These are phyloP conservation scores for Nakaseomyces uthaithaninus DNA, from an alignment of 1,139 yeast species.

Conservation along the genomic window DNA sequence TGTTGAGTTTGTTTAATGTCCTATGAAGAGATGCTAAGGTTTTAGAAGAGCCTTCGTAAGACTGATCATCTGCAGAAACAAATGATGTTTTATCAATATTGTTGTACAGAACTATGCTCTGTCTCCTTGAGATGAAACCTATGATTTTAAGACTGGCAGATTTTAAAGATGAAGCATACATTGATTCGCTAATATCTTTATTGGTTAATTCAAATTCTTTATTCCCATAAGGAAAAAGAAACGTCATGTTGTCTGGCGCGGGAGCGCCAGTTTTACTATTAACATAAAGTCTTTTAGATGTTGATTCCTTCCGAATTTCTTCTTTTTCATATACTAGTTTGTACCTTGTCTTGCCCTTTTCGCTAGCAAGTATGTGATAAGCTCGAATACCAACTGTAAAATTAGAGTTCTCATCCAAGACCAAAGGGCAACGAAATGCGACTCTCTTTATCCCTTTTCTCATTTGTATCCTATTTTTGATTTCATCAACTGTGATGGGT, in stretches of 20 bases:
- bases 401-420: constrained; percentile 37
- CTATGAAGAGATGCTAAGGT: constrained; percentile 65
- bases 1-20: constrained; percentile 44
- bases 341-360: constrained; percentile 38
- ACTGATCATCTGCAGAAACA: constrained; percentile 50
- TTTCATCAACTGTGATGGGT: constrained; percentile 40
- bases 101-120: constrained; percentile 44
- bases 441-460: constrained; percentile 56
- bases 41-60: constrained; percentile 52
- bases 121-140: constrained; percentile 50
- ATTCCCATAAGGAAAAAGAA: constrained; percentile 41
- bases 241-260: constrained; percentile 33
- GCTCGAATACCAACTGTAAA: constrained; percentile 65
- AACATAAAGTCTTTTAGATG: constrained; percentile 38
- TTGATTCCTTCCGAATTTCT: constrained; percentile 47
- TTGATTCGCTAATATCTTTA: constrained; percentile 32
- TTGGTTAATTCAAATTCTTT: constrained; percentile 36
- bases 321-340: constrained; percentile 45
- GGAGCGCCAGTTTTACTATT: constrained; percentile 41
- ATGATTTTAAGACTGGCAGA: constrained; percentile 46
- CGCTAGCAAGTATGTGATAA: constrained; percentile 52
- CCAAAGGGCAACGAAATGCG: constrained; percentile 53
- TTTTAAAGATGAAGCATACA: constrained; percentile 33
- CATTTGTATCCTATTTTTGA: constrained; percentile 45
- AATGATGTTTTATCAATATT: constrained; percentile 51